Evolutionary conservation across 169 alveolate species (phyloP).

Genomic region (Nephromyces sp.): DNA sequence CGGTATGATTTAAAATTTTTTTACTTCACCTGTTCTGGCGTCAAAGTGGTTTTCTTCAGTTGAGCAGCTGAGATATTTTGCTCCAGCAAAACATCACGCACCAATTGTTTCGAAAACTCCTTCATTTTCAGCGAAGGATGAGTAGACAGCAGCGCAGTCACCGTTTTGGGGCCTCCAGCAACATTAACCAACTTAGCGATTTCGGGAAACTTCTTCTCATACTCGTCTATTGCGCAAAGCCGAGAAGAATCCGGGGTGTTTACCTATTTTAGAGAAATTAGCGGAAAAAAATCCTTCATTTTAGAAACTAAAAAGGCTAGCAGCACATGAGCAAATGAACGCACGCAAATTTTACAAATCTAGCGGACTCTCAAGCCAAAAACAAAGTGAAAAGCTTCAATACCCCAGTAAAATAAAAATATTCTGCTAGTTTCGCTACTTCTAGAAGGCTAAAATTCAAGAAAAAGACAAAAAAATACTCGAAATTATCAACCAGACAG

Average conservation of each 20-base stretch:
- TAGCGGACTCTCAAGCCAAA: no score
- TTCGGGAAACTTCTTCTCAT: background rate
- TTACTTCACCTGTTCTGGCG: no score
- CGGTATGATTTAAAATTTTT: no score
- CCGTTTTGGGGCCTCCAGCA: background rate
- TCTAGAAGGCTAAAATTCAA: no score
- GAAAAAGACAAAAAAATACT: no score
- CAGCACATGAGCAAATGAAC: no score
- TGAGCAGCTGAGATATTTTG: background rate
- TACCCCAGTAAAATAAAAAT: no score
- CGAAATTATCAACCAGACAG: no score
- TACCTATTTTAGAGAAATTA: background rate
- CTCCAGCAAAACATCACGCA: constrained; percentile 15
- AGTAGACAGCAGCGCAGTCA: constrained; percentile 2
- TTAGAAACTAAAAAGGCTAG: background rate
- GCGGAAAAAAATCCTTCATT: background rate
- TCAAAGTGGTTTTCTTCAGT: no score
- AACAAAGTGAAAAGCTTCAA: no score
- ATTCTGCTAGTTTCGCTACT: no score
- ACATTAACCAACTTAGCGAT: background rate
- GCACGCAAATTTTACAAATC: no score
- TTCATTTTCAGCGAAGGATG: constrained; percentile 8
- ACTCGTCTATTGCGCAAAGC: constrained; percentile 16
- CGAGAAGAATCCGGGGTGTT: constrained; percentile 28
- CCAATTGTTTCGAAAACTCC: constrained; percentile 24